Conservation (phyloP, 169 alveolate genomes). For the Eimeria zaria region DNA sequence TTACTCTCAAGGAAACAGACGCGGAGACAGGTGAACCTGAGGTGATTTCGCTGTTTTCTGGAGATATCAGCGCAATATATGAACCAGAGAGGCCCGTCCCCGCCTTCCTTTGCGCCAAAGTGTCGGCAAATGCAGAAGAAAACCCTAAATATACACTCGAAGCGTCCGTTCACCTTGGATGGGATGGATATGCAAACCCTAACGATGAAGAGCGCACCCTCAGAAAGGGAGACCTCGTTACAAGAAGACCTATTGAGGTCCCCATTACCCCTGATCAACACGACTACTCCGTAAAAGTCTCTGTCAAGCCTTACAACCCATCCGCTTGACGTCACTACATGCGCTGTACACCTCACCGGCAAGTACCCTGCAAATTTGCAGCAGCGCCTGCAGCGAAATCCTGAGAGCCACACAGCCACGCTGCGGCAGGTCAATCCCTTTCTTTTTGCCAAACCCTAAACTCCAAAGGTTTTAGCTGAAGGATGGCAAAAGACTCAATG, state of each 20-base stretch:
- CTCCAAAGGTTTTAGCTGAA: background rate
- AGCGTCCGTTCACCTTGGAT: conserved; percentile 55
- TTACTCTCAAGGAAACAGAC: conserved; percentile 47
- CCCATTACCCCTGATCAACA: conserved; percentile 61
- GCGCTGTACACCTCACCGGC: background rate
- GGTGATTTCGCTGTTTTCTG: conserved; percentile 52
- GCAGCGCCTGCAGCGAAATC: background rate
- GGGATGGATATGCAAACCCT: conserved; percentile 67
- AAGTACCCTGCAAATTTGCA: background rate
- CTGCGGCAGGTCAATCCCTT: background rate
- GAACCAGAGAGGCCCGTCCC: conserved; percentile 62
- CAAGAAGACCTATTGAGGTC: conserved; percentile 1
- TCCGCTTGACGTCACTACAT: conserved; percentile 1
- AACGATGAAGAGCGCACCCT: conserved; percentile 52
- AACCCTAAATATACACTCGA: conserved; percentile 32
- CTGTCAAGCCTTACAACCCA: conserved; percentile 52
- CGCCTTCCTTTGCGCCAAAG: conserved; percentile 76
- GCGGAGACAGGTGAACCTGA: conserved; percentile 66
- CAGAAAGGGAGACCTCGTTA: conserved; percentile 57
- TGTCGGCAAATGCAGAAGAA: conserved; percentile 12
- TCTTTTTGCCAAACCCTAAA: background rate
- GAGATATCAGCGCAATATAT: conserved; percentile 56
- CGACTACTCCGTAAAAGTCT: conserved; percentile 33
- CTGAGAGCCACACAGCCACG: background rate
- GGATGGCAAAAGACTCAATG: background rate